Evolutionary conservation across 495 filamentous ascomycete genomes (phyloP), one percentile per base, ranked within the genome.

Genomic region (Extremus antarcticus): DNA sequence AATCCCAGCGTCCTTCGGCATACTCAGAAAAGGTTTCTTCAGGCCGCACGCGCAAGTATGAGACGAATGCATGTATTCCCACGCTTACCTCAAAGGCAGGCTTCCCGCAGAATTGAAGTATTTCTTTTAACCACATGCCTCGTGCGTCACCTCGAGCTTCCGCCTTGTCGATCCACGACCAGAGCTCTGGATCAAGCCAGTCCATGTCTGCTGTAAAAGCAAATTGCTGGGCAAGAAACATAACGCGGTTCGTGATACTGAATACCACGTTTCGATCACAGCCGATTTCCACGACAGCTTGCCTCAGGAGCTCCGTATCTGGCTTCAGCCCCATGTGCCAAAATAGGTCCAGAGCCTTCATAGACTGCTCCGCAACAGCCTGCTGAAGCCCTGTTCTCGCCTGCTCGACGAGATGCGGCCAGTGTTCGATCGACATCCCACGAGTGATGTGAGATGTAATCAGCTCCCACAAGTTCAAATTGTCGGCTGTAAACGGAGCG

Each of bases 131-230:
- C 46, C 38, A 51, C 23, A 10, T 1, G 7, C 24, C 54, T 19
- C 8, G 24, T 1, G 19, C 47, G 43, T 43, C 47, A 13, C 21
- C 47, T 16, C 16, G 15, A n/a, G 22, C 11, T 9, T 16, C 20
- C 15, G 32, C 51, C 1, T 51, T 11, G 8, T 55, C 57, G 11
- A 52, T 52, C 57, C 57, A 59, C 4, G 46, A 22, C 57, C 57
- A 59, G 13, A 59, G 10, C 23, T 35, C 23, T 2, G 57, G 51
- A 47, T 59, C 57, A 15, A 59, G 41, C 20, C 17, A 54, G 24
- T 59, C 57, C 3, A 59, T 22, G 24, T 19, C 38, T 21, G n/a
- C n/a, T n/a, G n/a, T n/a, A n/a, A n/a, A n/a, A n/a, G n/a, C n/a
- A n/a, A n/a, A n/a, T n/a, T n/a, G n/a, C n/a, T 25, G 50, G 20